Evolutionary conservation across 2,329 filamentous ascomycete species (phyloP).

Genomic region (Magnaporthiopsis rhizophila): DNA sequence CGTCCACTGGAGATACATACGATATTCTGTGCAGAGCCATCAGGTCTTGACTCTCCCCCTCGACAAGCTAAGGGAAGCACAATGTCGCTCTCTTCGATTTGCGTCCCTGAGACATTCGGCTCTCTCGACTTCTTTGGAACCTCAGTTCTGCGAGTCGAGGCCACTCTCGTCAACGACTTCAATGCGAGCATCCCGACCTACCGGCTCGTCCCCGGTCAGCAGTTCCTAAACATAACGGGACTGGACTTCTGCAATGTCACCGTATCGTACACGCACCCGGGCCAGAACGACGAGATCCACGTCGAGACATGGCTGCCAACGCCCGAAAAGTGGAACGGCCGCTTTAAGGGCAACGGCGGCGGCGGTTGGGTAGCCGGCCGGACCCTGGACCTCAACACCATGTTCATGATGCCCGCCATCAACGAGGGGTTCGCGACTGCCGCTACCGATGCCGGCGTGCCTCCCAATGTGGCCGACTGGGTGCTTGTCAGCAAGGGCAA

Average conservation of each 20-base stretch:
- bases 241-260: slow-evolving; percentile 28
- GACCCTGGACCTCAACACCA: neutral
- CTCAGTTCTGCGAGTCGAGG: neutral
- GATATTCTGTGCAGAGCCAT: neutral
- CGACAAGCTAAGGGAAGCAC: neutral
- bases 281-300: slow-evolving; percentile 23
- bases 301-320: slow-evolving; percentile 24
- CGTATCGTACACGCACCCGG: slow-evolving; percentile 28
- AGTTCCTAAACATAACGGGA: neutral
- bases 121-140: slow-evolving; percentile 1
- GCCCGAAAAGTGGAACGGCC: slow-evolving; percentile 21
- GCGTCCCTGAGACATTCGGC: slow-evolving; percentile 1
- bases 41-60: neutral
- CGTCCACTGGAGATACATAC: neutral
- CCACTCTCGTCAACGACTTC: neutral
- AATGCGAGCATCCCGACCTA: neutral
- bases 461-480: slow-evolving; percentile 12
- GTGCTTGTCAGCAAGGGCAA: slow-evolving; percentile 17
- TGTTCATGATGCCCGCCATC: neutral
- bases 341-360: slow-evolving; percentile 27
- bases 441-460: slow-evolving; percentile 24
- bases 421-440: slow-evolving; percentile 12
- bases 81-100: neutral
- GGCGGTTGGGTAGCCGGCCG: slow-evolving; percentile 20
- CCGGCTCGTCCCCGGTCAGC: neutral